Base-by-base conservation (phyloP, 176 grass and related monocot genomes). In the Areca catechu region DNA sequence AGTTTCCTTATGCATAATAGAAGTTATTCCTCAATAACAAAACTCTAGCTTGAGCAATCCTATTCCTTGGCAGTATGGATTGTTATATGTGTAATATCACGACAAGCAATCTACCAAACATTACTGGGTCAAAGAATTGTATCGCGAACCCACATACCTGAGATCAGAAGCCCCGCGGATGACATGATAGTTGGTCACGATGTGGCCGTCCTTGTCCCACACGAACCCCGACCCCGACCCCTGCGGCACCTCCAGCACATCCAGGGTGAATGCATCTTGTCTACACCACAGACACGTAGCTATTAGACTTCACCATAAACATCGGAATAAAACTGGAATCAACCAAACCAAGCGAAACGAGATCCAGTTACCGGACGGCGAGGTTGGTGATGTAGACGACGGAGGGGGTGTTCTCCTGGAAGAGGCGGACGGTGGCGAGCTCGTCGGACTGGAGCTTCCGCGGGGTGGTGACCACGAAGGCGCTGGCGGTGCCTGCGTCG, bases 351-450 rank as follows among this genome's bases (percentile, higher is more conserved):
- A 7, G 9, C 34, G 0, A 37, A 1, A 10, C 6, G 34, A 37
- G 34, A 37, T 37, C 1, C 4, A 0, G 16, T 16, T 37, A 89
- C 92, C 87, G 80, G 19, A 74, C 84, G 50, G 93, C 93, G 60
- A 98, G 72, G 66, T 98, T 98, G 54, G 93, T 98, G 77, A 98
- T 98, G 79, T 98, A 98, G 62, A 98, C 93, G 16, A 98, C 93
- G 77, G 87, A 92, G 16, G 93, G 93, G 9, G 93, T 92, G 73
- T 92, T 92, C 73, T 89, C 87, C 72, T 98, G 84, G 87, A 98
- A 98, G 51, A 98, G 81, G 56, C 73, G 81, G 56, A 98, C 93
- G 47, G 93, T 98, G 54, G 93, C 84, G 47, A 88, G 78, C 78
- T 98, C 93, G 50, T 98, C 93, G 15, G 87, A 57, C 81, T 98